Base-by-base conservation (phyloP, 768 basidiomycete genomes). In the Gyrodon lividus region DNA sequence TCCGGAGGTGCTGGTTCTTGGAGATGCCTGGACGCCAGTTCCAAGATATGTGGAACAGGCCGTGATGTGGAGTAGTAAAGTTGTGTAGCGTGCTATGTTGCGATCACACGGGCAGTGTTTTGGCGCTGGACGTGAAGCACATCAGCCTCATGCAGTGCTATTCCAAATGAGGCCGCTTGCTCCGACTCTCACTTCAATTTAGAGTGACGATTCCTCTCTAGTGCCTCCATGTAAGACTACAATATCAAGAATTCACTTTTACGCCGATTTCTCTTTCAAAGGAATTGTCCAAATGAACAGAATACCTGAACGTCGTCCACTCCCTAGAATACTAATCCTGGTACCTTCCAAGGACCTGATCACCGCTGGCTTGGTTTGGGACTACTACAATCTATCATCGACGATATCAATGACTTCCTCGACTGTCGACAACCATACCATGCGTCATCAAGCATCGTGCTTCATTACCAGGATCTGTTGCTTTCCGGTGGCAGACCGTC, bases 401-500 rank as follows among this genome's bases (percentile, higher is more conserved):
- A n/a, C n/a, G n/a, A n/a, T n/a, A 6, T 38, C n/a, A 20, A 38
- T n/a, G 20, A 12, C 19, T 12, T 40, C 39, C 17, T 19, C 12
- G 20, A 8, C 10, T 40, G 6, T 40, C 20, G n/a, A 22, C 17
- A 6, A 19, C 39, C 22, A 40, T 20, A 20, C 17, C n/a, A 22
- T 19, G 2, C 20, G n/a, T 40, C 19, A 20, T 8, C n/a, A 24
- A 19, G 16, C 14, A 1, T 13, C 22, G 17, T 13, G 8, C 5
- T 3, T 50, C 22, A n/a, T 50, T 47, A 75, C 74, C 72, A 74
- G 30, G 72, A 67, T 24, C 65, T 60, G 42, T 65, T 70, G 39
- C 61, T 62, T 6, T 69, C 63, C 2, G 68, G 59, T 0, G 54
- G 50, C 4, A 66, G 44, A 31, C 58, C 63, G n/a, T 59, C 59